Percentiles rank a stretch among this genome's conserved stretches.
These are phyloP conservation scores for Cladophialophora chaetospira DNA, from an alignment of 2,329 filamentous ascomycete species.

Conservation along the genomic window DNA sequence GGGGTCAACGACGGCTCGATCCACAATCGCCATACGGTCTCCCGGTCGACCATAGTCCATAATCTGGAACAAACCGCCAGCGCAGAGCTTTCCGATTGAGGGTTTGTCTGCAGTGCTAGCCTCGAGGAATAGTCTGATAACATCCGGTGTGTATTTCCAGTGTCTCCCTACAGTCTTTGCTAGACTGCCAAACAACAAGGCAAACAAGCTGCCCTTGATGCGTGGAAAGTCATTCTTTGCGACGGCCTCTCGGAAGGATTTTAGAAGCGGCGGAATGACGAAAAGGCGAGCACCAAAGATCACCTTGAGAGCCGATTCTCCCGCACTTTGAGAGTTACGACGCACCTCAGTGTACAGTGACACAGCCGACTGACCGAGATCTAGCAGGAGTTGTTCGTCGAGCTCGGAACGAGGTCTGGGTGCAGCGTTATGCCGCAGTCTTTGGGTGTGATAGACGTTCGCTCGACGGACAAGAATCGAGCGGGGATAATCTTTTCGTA, in stretches of 20 bases:
- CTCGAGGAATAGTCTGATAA: constrained; percentile 86
- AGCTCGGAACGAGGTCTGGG: constrained; percentile 86
- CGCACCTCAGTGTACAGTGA: constrained; percentile 94
- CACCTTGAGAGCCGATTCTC: constrained; percentile 89
- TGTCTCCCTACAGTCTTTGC: constrained; percentile 85
- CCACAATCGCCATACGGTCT: constrained; percentile 81
- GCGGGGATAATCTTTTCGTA: constrained; percentile 88
- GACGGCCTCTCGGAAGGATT: constrained; percentile 75
- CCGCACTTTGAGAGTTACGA: constrained; percentile 86
- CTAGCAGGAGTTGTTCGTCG: constrained; percentile 79
- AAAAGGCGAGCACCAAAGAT: constrained; percentile 84
- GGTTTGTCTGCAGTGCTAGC: constrained; percentile 89
- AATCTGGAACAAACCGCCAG: constrained; percentile 77
- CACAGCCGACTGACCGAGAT: constrained; percentile 85
- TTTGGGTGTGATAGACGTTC: constrained; percentile 90
- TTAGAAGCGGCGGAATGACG: constrained; percentile 84
- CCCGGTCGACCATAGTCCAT: constrained; percentile 89
- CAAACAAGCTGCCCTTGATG: constrained; percentile 94
- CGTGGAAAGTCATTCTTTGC: constrained; percentile 79
- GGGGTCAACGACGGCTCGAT: constrained; percentile 68
- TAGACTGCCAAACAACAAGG: constrained; percentile 82
- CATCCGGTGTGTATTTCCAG: constrained; percentile 90
- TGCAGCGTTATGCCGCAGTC: constrained; percentile 90
- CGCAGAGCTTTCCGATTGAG: constrained; percentile 87
- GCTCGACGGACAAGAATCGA: constrained; percentile 90